Percentiles rank a stretch among this genome's conserved stretches.
These are phyloP conservation scores for Magnusiomyces fungicola DNA, from an alignment of 1,139 yeast genomes.

Conservation along the genomic window DNA sequence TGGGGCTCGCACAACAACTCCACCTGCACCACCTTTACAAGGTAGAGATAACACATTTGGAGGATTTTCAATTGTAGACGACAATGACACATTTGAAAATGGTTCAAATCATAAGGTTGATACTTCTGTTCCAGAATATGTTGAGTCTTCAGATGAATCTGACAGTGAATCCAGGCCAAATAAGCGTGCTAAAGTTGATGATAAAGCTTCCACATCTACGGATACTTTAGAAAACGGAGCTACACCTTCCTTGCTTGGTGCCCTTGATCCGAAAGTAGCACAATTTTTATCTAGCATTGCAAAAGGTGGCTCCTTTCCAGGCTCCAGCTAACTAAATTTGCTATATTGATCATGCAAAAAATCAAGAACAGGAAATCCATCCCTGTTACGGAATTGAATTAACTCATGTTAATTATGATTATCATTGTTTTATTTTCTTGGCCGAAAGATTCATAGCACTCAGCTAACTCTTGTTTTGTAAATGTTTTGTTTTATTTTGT, in stretches of 20 bases:
- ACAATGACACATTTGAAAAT: not conserved
- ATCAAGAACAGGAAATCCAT: too few species aligned
- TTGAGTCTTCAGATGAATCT: conserved; percentile 1
- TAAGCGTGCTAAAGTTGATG: not conserved
- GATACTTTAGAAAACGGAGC: not conserved
- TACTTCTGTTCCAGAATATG: conserved; percentile 2
- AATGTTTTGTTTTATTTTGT: too few species aligned
- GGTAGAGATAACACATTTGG: not conserved
- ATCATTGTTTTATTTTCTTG: too few species aligned
- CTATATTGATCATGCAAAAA: too few species aligned
- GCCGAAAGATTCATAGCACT: too few species aligned
- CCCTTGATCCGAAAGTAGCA: conserved; percentile 30
- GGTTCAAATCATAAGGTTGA: not conserved
- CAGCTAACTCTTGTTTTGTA: too few species aligned
- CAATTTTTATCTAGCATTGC: conserved; percentile 25
- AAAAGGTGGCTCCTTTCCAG: conserved; percentile 4
- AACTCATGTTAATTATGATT: too few species aligned
- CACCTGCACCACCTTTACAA: conserved; percentile 3
- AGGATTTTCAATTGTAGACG: conserved; percentile 3
- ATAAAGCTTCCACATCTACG: not conserved
- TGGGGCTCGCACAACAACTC: not conserved
- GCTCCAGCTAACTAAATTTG: too few species aligned
- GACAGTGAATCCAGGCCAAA: not conserved
- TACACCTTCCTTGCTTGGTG: conserved; percentile 19
- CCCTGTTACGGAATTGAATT: too few species aligned